phyloP scores from a whole-genome alignment of 768 basidiomycete genomes.

The Boletus rubroflammeus region DNA sequence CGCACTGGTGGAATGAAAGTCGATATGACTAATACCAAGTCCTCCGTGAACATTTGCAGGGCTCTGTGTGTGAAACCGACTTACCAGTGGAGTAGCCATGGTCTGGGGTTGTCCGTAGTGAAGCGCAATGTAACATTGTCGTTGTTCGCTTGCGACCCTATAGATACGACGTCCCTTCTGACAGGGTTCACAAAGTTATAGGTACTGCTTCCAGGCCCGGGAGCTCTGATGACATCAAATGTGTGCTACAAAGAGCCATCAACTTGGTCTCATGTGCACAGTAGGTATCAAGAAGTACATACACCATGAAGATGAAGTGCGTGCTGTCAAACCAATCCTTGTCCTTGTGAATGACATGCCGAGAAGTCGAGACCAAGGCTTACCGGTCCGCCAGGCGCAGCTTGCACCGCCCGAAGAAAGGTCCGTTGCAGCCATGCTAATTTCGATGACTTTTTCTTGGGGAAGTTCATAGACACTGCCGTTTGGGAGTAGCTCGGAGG shows the following conservation, averaged over 20 bases:
- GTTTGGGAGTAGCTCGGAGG: constrained; percentile 37
- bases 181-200: constrained; percentile 51
- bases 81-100: constrained; percentile 24
- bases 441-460: constrained; percentile 41
- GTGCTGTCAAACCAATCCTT: constrained; percentile 22
- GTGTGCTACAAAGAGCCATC: constrained; percentile 29
- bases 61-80: not conserved
- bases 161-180: constrained; percentile 45
- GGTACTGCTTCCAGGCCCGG: constrained; percentile 33
- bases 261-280: not conserved
- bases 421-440: constrained; percentile 32
- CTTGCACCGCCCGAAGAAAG: not conserved
- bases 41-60: not conserved
- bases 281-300: constrained; percentile 11
- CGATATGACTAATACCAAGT: constrained; percentile 15
- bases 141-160: constrained; percentile 27
- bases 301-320: constrained; percentile 45
- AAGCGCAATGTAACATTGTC: constrained; percentile 53
- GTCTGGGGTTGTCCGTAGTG: constrained; percentile 54
- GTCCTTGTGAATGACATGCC: not conserved
- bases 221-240: constrained; percentile 39
- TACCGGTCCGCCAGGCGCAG: constrained; percentile 16
- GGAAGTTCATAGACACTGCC: constrained; percentile 43
- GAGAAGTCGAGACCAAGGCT: not conserved
- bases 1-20: constrained; percentile 21